Percentiles rank a stretch among this genome's conserved stretches.
Conservation (phyloP, 192 early-diverging fungal species). For the Jimgerdemannia flammicorona region DNA sequence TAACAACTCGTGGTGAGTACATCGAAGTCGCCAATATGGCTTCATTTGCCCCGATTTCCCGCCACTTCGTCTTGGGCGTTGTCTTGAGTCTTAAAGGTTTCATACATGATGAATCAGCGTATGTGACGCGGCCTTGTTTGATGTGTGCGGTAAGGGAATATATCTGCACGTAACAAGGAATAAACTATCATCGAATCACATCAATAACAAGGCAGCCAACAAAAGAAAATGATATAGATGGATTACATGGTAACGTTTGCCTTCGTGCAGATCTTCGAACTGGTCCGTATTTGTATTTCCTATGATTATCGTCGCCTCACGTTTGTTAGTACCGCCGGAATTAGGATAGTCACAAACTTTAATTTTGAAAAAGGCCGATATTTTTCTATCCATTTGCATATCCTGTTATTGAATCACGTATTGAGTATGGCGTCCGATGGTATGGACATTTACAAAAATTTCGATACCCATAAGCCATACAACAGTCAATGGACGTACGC, state of each 20-base stretch:
- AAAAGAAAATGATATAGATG: conserved; percentile 1
- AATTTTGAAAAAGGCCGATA: conserved; percentile 39
- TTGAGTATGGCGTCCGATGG: too few relatives aligned
- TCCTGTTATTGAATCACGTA: conserved; percentile 1
- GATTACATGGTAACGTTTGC: conserved; percentile 46
- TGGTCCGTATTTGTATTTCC: conserved; percentile 39
- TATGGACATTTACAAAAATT: too few relatives aligned
- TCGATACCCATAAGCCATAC: too few relatives aligned
- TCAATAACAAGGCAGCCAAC: conserved; percentile 9
- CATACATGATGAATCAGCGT: neutral
- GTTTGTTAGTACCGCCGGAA: neutral
- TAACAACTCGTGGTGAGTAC: conserved; percentile 28
- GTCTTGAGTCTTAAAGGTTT: conserved; percentile 13
- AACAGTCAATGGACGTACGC: neutral
- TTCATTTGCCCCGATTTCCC: conserved; percentile 9
- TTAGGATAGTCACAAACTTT: conserved; percentile 43
- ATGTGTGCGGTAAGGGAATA: conserved; percentile 12
- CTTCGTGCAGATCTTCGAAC: conserved; percentile 43
- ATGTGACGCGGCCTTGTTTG: conserved; percentile 14
- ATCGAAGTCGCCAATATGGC: conserved; percentile 6
- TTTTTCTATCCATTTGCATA: conserved; percentile 18
- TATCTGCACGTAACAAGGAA: conserved; percentile 1
- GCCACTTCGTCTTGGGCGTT: conserved; percentile 22
- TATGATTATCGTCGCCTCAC: conserved; percentile 40
- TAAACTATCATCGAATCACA: too few relatives aligned